A percentile compares a stretch with the other conserved stretches of the same genome.
phyloP scores from a whole-genome alignment of 495 filamentous ascomycete species.

The Margaritispora aquatica region DNA sequence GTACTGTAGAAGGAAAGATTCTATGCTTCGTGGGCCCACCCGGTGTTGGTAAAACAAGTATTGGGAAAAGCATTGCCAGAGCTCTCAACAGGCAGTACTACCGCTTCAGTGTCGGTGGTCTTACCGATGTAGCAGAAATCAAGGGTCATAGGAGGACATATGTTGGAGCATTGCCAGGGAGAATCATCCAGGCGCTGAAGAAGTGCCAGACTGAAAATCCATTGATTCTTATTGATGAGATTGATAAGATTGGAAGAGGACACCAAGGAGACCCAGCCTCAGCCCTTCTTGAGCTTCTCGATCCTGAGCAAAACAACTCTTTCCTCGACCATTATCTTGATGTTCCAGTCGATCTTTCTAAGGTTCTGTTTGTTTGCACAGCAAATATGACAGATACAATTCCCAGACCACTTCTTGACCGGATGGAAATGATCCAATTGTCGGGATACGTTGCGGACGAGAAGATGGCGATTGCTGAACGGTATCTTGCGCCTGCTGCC shows the following conservation, averaged over 20 bases:
- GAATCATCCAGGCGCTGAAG: slow-evolving; percentile 97
- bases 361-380: slow-evolving; percentile 98
- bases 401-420: slow-evolving; percentile 85
- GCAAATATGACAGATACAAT: slow-evolving; percentile 99
- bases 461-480: slow-evolving; percentile 97
- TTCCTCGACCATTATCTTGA: slow-evolving; percentile 99
- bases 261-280: slow-evolving; percentile 96
- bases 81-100: slow-evolving; percentile 96
- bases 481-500: slow-evolving; percentile 85
- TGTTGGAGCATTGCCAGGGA: slow-evolving; percentile 90
- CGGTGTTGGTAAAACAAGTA: slow-evolving; percentile 94
- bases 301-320: slow-evolving; percentile 95
- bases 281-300: slow-evolving; percentile 87
- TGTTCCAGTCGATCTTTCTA: slow-evolving; percentile 94
- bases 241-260: slow-evolving; percentile 95
- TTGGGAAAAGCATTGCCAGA: slow-evolving; percentile 95
- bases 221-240: slow-evolving; percentile 90
- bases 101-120: slow-evolving; percentile 92
- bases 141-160: slow-evolving; percentile 97
- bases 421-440: slow-evolving; percentile 97
- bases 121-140: slow-evolving; percentile 98
- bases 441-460: slow-evolving; percentile 97
- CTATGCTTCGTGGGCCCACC: slow-evolving; percentile 96
- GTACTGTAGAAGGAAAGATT: slow-evolving; percentile 98
- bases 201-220: slow-evolving; percentile 99